Evolutionary conservation across 768 basidiomycete genomes (phyloP).

Genomic region (Leccinellum albellum): DNA sequence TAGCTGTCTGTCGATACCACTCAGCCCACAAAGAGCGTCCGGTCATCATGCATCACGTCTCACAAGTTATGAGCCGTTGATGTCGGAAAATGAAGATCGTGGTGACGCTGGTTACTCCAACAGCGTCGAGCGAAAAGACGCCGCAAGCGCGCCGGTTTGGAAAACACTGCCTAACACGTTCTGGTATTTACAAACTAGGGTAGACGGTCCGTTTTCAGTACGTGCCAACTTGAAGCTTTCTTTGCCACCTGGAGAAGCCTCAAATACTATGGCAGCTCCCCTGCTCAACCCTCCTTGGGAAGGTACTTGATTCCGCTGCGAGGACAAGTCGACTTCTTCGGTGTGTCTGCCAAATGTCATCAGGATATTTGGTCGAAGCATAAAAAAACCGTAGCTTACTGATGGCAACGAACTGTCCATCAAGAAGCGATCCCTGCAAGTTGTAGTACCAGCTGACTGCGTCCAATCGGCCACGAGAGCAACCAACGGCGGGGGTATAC

Average conservation of each 20-base stretch:
- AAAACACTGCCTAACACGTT: not conserved
- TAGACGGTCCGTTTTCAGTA: not conserved
- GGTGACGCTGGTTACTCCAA: no score
- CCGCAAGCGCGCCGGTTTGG: no score
- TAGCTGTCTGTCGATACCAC: no score
- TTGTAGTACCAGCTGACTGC: slow-evolving; percentile 62
- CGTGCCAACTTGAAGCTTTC: not conserved
- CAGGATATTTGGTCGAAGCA: not conserved
- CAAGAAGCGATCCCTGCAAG: slow-evolving; percentile 58
- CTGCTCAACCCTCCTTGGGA: slow-evolving; percentile 38
- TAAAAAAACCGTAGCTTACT: slow-evolving; percentile 33
- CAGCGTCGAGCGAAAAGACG: no score
- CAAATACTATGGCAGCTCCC: not conserved
- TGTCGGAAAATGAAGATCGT: no score
- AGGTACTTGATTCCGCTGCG: slow-evolving; percentile 57
- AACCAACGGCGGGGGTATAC: slow-evolving; percentile 51
- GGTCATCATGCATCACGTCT: no score
- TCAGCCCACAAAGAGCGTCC: no score
- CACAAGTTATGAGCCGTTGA: no score
- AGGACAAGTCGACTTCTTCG: slow-evolving; percentile 49
- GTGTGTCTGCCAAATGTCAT: slow-evolving; percentile 44
- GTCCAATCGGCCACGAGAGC: slow-evolving; percentile 36
- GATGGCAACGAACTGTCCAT: slow-evolving; percentile 60
- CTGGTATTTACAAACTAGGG: not conserved
- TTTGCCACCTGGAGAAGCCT: not conserved